Base-by-base conservation (phyloP, 1,139 yeast species). In the Hemisphaericaspora subhashii region DNA sequence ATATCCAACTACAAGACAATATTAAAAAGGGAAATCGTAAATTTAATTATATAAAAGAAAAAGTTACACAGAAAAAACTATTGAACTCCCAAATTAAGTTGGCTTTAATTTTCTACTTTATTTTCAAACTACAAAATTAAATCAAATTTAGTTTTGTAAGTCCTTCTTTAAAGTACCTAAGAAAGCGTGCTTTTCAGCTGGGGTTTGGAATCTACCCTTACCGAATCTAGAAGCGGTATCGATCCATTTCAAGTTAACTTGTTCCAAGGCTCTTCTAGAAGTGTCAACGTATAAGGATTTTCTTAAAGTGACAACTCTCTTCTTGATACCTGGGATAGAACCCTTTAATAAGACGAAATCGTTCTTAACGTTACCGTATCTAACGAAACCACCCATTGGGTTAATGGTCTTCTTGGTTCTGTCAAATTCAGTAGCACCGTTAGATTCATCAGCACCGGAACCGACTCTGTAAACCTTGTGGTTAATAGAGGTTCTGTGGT, bases 191-290 rank as follows among this genome's bases (percentile, higher is more conserved):
- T 94, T 94, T 84, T 94, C 99, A 75, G 97, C 98, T 65, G 97
- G 96, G 69, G 98, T 92, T 81, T 94, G 99, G 98, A 94, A 94
- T 84, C 98, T 92, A 83, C 99, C 99, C 89, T 92, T 94, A 86
- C 99, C 99, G 88, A 92, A 92, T 81, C 90, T 90, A 67, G 98
- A 92, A 69, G 98, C 96, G 65, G 99, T 92, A 76, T 92, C 99
- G 73, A 92, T 92, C 98, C 98, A 92, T 80, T 92, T 92, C 78
- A 92, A 86, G 83, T 79, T 81, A 60, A 90, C 96, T 77, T 88
- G 75, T 82, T 92, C 99, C 62, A 86, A 74, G 66, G 98, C 98
- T 77, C 83, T 85, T 83, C 98, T 92, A 63, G 96, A 86, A 62
- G 97, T 89, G 84, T 90, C 95, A 67, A 86, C 86, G 86, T 88